These are phyloP conservation scores for Sanguinoderma infundibulare DNA, from an alignment of 1,284 basidiomycete species.

Conservation along the genomic window DNA sequence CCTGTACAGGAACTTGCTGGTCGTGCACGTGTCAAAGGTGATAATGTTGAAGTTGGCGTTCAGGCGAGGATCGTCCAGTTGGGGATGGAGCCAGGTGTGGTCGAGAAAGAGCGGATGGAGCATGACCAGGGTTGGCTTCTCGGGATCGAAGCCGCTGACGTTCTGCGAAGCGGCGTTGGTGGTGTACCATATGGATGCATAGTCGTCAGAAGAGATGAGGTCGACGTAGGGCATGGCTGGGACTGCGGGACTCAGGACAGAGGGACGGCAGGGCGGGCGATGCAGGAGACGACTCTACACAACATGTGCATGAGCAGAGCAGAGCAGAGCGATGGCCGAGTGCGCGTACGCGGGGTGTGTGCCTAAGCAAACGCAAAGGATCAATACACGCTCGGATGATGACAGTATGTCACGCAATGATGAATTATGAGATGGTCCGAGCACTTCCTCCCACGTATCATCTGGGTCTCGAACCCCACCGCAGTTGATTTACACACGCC, in stretches of 20 bases:
- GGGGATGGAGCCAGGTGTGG: constrained; percentile 66
- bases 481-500: no score
- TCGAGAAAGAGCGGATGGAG: constrained; percentile 72
- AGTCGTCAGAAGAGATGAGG: constrained; percentile 63
- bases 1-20: constrained; percentile 59
- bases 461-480: no score
- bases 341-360: no score
- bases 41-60: constrained; percentile 63
- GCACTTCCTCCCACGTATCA: no score
- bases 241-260: constrained; percentile 1
- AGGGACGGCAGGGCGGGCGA: constrained; percentile 2
- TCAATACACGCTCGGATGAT: no score
- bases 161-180: constrained; percentile 62
- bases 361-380: no score
- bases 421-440: no score
- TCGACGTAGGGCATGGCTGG: constrained; percentile 71
- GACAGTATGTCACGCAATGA: no score
- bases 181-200: constrained; percentile 70
- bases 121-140: constrained; percentile 66
- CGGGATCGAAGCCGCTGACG: constrained; percentile 66
- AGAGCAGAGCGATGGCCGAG: background rate
- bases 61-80: constrained; percentile 69
- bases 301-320: constrained; percentile 14
- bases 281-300: constrained; percentile 1
- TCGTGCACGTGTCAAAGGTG: constrained; percentile 71